Evolutionary conservation across 179 eudicot species (phyloP).

Genomic region (Spinacia oleracea): DNA sequence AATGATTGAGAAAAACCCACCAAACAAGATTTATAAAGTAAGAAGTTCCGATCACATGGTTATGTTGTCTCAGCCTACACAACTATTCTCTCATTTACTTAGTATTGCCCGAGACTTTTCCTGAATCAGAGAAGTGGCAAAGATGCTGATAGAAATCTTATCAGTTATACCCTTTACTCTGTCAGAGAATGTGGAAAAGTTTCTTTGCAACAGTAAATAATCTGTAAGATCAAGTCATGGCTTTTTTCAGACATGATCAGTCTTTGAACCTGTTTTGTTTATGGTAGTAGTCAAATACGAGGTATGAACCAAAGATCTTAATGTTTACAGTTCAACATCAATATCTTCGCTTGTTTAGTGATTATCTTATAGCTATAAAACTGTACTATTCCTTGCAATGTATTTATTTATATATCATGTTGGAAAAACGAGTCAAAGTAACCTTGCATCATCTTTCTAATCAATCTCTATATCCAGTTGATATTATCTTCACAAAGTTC

Average conservation of each 20-base stretch:
- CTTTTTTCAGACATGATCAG: not conserved
- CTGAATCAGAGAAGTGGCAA: not conserved
- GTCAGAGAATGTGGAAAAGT: not conserved
- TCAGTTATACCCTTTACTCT: not conserved
- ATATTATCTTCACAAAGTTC: not conserved
- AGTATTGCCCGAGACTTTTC: conserved; percentile 1
- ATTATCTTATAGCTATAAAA: no score
- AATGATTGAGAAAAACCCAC: conserved; percentile 22
- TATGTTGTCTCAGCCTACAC: conserved; percentile 20
- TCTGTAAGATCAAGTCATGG: conserved; percentile 4
- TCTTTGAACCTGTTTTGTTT: not conserved
- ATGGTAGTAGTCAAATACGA: not conserved
- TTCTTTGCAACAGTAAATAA: not conserved
- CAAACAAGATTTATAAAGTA: conserved; percentile 5
- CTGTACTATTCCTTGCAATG: not conserved
- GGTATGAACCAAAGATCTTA: not conserved
- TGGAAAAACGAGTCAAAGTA: no score
- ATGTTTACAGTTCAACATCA: not conserved
- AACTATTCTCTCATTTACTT: conserved; percentile 13
- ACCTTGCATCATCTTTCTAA: no score
- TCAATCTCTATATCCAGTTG: no score
- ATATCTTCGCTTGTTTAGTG: not conserved
- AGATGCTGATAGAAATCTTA: not conserved
- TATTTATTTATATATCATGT: no score
- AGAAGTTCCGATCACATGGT: conserved; percentile 26